These are phyloP conservation scores for Crithidia thermophila DNA, from an alignment of 208 protist species.

Conservation along the genomic window DNA sequence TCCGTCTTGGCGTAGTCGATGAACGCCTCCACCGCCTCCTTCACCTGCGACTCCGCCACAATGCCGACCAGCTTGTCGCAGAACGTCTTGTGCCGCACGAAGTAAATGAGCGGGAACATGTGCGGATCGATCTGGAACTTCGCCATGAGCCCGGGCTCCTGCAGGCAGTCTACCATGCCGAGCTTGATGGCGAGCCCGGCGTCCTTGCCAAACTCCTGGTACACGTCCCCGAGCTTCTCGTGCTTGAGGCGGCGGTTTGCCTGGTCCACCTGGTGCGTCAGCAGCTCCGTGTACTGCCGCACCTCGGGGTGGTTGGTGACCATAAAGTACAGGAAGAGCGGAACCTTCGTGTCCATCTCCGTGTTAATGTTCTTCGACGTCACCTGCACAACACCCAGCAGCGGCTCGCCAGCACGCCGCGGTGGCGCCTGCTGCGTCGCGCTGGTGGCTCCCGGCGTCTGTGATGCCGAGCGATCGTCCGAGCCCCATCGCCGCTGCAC, in stretches of 20 bases:
- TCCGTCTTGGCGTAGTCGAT: constrained; percentile 75
- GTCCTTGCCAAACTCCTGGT: constrained; percentile 83
- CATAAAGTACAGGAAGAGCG: constrained; percentile 85
- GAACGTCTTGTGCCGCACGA: constrained; percentile 67
- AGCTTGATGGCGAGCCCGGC: constrained; percentile 84
- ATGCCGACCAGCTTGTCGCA: constrained; percentile 81
- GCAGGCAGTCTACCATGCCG: constrained; percentile 75
- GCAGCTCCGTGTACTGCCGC: constrained; percentile 57
- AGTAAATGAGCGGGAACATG: constrained; percentile 87
- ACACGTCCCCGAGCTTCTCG: constrained; percentile 51
- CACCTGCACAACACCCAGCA: constrained; percentile 69
- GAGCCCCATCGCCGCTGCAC: constrained; percentile 10
- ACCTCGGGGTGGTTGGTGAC: constrained; percentile 78
- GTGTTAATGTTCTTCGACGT: constrained; percentile 69
- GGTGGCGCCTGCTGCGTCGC: not conserved
- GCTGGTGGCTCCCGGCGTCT: not conserved
- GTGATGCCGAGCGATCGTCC: not conserved
- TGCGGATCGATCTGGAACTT: constrained; percentile 78
- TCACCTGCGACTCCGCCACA: constrained; percentile 82
- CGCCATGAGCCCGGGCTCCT: constrained; percentile 60
- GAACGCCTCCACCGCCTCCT: constrained; percentile 88
- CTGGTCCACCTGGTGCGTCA: constrained; percentile 74
- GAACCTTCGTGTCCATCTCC: constrained; percentile 77
- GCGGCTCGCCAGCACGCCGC: not conserved
- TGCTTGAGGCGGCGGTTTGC: constrained; percentile 56